phyloP scores from a whole-genome alignment of 768 basidiomycete genomes.

The Hygrocybe coccinea region DNA sequence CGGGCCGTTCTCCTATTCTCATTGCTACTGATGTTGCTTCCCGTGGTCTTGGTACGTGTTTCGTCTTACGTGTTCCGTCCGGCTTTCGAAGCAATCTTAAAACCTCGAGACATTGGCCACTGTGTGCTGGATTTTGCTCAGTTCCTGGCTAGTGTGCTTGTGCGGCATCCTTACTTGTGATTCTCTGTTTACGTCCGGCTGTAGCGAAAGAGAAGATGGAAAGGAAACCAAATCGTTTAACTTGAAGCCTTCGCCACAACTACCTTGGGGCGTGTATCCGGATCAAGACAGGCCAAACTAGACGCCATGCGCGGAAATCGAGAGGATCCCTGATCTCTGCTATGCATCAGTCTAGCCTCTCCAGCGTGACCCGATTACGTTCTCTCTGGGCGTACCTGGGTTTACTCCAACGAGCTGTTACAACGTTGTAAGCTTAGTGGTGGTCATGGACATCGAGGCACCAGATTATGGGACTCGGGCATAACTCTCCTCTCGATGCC shows the following conservation, averaged over 20 bases:
- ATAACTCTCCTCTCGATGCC: conserved; percentile 38
- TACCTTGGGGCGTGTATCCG: conserved; percentile 34
- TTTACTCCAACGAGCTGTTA: conserved; percentile 41
- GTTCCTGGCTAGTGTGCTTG: conserved; percentile 22
- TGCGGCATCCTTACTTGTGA: conserved; percentile 22
- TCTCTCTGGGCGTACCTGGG: conserved; percentile 34
- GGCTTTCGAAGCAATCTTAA: neutral
- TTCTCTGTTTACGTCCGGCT: neutral
- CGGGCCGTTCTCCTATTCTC: conserved; percentile 93
- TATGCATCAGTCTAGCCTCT: conserved; percentile 41
- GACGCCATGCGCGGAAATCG: conserved; percentile 33
- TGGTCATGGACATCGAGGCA: conserved; percentile 49
- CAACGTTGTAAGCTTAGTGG: conserved; percentile 45
- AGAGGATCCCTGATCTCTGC: conserved; percentile 29
- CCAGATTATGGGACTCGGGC: conserved; percentile 34
- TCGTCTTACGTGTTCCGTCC: conserved; percentile 24
- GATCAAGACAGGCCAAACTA: conserved; percentile 38
- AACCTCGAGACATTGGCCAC: neutral
- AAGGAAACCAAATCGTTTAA: neutral
- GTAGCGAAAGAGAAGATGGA: neutral
- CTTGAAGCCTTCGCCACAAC: conserved; percentile 4
- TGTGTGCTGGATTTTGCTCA: neutral
- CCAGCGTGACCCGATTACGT: conserved; percentile 32
- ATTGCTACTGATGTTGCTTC: conserved; percentile 99
- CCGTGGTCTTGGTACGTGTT: conserved; percentile 96